A percentile compares a stretch with the other conserved stretches of the same genome.
Conservation (phyloP, 2,329 filamentous ascomycete species). For the Claviceps sp. region DNA sequence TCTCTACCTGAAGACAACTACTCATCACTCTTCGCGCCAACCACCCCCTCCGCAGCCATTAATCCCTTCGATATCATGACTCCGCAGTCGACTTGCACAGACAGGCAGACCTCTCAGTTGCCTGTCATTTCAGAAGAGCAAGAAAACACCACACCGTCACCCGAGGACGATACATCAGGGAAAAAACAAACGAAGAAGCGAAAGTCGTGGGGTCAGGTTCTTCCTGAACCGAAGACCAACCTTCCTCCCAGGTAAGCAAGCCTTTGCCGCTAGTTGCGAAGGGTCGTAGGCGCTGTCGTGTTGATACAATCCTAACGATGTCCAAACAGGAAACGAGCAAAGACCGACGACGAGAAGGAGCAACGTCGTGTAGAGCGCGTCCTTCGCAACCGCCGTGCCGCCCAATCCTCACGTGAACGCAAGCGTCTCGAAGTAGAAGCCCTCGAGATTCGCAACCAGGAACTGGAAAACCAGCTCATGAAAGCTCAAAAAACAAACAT, state of each 20-base stretch:
- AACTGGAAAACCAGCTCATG: constrained; percentile 50
- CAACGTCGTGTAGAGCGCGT: constrained; percentile 95
- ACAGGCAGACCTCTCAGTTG: constrained; percentile 13
- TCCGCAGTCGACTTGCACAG: constrained; percentile 26
- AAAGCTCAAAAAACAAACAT: constrained; percentile 43
- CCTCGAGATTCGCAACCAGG: constrained; percentile 61
- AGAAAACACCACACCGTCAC: constrained; percentile 3
- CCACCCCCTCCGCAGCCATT: constrained; percentile 22
- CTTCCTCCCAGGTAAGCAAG: constrained; percentile 68
- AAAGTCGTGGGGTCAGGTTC: constrained; percentile 96
- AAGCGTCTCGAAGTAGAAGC: constrained; percentile 82
- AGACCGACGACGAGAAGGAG: constrained; percentile 98
- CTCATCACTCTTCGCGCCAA: constrained; percentile 32
- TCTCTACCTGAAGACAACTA: constrained; percentile 36
- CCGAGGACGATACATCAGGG: constrained; percentile 22
- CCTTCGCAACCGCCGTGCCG: constrained; percentile 86
- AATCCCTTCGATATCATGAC: constrained; percentile 37
- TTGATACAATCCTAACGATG: constrained; percentile 7
- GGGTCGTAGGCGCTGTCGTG: too few species aligned
- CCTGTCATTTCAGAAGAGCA: constrained; percentile 14
- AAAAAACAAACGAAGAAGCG: constrained; percentile 82
- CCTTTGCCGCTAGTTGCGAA: too few species aligned
- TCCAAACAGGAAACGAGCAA: constrained; percentile 69
- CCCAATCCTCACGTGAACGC: constrained; percentile 89
- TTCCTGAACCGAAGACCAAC: constrained; percentile 93